Base-by-base conservation (phyloP, 306 rosid genomes). In the Cucumis hystrix region DNA sequence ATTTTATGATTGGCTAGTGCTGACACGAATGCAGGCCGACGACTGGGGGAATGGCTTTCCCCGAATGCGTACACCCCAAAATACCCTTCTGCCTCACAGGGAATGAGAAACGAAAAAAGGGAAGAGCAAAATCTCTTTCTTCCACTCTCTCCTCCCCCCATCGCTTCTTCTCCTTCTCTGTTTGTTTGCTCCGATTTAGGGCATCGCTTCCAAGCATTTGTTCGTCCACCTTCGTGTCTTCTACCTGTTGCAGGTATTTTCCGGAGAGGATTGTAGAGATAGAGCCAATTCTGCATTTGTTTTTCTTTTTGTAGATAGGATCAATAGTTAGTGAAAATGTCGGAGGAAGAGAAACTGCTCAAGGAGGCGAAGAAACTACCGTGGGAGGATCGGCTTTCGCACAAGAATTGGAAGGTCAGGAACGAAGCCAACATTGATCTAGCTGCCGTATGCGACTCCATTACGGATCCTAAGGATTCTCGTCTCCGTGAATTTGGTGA, bases 401-500 rank as follows among this genome's bases (percentile, higher is more conserved):
- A 96, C 84, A 96, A 96, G 94, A 96, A 89, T 85, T 96, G 99
- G 99, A 96, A 96, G 89, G 99, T 96, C 3, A 85, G 99, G 64
- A 92, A 87, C 59, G 99, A 96, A 83, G 99, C 98, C 6, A 96
- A 92, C 73, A 83, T 91, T 69, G 99, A 96, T 84, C 86, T 96
- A 87, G 93, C 93, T 2, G 84, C 97, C 10, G 81, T 96, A 17
- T 96, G 93, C 63, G 98, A 92, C 88, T 96, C 99, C 84, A 92
- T 96, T 39, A 13, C 97, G 85, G 99, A 96, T 86, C 99, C 99
- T 14, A 96, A 96, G 85, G 99, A 92, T 84, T 30, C 86, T 75
- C 97, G 99, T 77, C 85, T 96, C 74, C 99, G 99, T 43, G 99
- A 96, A 82, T 91, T 96, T 61, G 98, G 99, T 92, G 10, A 64